Conservation (phyloP, 495 filamentous ascomycete species). For the Neurospora sp. region DNA sequence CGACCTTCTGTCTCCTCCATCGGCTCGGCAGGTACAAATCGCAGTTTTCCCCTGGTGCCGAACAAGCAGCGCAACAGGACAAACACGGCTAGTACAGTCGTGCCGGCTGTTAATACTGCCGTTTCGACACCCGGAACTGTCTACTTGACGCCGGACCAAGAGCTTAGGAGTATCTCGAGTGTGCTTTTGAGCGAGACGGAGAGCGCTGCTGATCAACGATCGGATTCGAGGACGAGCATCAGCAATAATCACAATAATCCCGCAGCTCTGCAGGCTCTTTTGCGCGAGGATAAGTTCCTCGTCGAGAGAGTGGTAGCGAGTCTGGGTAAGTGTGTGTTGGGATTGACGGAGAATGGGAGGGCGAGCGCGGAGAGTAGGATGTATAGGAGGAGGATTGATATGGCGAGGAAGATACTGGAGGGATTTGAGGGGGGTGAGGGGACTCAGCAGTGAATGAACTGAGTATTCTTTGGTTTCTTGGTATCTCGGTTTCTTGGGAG, state of each 20-base stretch:
- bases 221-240: neutral
- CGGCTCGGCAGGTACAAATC: constrained; percentile 37
- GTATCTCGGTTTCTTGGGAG: neutral
- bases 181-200: constrained; percentile 31
- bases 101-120: constrained; percentile 20
- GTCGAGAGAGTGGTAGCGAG: constrained; percentile 69
- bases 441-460: neutral
- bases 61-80: constrained; percentile 31
- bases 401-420: constrained; percentile 60
- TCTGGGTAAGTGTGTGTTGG: constrained; percentile 58
- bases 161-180: constrained; percentile 29
- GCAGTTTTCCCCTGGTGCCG: constrained; percentile 40
- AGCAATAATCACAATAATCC: constrained; percentile 19
- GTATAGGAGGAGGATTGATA: constrained; percentile 60
- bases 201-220: constrained; percentile 14
- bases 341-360: constrained; percentile 51
- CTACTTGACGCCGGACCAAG: constrained; percentile 22
- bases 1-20: constrained; percentile 42
- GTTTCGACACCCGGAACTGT: constrained; percentile 27
- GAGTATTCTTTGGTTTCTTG: neutral
- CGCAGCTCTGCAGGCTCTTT: constrained; percentile 39
- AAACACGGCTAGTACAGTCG: neutral
- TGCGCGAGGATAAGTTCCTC: constrained; percentile 60
- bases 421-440: constrained; percentile 30
- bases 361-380: constrained; percentile 51